Conservation (phyloP, 345 rosid genomes). For the Rhodamnia argentea region DNA sequence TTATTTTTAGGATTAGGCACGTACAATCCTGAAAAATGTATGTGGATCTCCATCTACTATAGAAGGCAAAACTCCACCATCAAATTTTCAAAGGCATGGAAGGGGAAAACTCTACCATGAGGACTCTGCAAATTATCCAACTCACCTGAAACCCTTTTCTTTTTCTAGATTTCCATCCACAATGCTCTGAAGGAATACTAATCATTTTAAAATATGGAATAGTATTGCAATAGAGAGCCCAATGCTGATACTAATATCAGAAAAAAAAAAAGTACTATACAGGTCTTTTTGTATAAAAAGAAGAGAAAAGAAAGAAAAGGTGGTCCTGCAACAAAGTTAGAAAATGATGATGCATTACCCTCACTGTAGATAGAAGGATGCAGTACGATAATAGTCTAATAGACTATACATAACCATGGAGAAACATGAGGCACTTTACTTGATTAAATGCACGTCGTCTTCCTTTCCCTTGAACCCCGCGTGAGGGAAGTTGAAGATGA, state of each 20-base stretch:
- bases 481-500: constrained; percentile 56
- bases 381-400: not conserved
- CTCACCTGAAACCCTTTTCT: not conserved
- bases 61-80: not conserved
- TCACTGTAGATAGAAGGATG: not conserved
- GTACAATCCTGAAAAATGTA: not conserved
- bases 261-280: not conserved
- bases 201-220: not conserved
- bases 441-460: constrained; percentile 7
- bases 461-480: constrained; percentile 50
- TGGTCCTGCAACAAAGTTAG: not conserved
- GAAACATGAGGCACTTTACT: constrained; percentile 9
- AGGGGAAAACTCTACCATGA: not conserved
- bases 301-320: not conserved
- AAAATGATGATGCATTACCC: not conserved
- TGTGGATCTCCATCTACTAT: not conserved
- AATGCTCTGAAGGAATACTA: not conserved
- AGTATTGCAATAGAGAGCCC: not conserved
- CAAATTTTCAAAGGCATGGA: not conserved
- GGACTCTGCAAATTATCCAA: not conserved
- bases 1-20: not conserved
- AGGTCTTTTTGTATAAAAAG: not conserved
- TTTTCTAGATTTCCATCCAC: not conserved
- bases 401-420: not conserved
- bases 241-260: not conserved